phyloP scores from a whole-genome alignment of 78 protist genomes.

The Cavenderia fasciculata region DNA sequence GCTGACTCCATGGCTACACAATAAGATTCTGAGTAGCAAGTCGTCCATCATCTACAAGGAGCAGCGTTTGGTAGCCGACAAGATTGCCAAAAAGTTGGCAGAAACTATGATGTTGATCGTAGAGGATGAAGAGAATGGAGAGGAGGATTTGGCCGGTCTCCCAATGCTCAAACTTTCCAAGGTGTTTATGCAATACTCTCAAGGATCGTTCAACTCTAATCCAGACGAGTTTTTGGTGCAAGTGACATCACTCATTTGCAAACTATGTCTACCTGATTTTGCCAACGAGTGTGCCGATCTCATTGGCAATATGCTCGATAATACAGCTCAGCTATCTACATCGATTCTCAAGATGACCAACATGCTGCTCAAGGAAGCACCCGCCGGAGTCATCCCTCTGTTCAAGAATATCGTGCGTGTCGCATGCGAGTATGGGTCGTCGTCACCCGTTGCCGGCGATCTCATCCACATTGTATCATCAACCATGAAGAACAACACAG shows the following conservation, averaged over 20 bases:
- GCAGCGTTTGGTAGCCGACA: slow-evolving; percentile 32
- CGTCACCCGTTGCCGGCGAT: slow-evolving; percentile 51
- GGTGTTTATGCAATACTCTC: slow-evolving; percentile 29
- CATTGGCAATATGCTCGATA: slow-evolving; percentile 29
- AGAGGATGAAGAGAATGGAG: neutral
- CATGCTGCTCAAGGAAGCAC: slow-evolving; percentile 14
- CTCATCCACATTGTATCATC: slow-evolving; percentile 16
- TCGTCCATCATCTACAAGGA: slow-evolving; percentile 59
- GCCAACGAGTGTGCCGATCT: slow-evolving; percentile 58
- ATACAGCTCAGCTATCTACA: slow-evolving; percentile 8
- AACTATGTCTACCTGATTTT: slow-evolving; percentile 27
- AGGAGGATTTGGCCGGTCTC: neutral
- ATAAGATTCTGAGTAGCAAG: slow-evolving; percentile 46
- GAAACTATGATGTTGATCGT: neutral
- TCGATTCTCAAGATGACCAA: slow-evolving; percentile 39
- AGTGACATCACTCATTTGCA: neutral
- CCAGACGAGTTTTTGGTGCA: slow-evolving; percentile 39
- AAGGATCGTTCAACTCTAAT: slow-evolving; percentile 44
- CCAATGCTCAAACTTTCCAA: neutral
- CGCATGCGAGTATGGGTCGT: slow-evolving; percentile 42
- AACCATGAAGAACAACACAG: slow-evolving; percentile 11
- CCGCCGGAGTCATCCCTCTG: slow-evolving; percentile 29
- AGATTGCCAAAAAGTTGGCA: slow-evolving; percentile 2
- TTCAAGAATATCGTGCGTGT: slow-evolving; percentile 61
- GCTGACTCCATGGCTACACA: slow-evolving; percentile 56